Percentiles rank a stretch among this genome's conserved stretches.
phyloP scores from a whole-genome alignment of 306 rosid genomes.

The Trifolium dubium region DNA sequence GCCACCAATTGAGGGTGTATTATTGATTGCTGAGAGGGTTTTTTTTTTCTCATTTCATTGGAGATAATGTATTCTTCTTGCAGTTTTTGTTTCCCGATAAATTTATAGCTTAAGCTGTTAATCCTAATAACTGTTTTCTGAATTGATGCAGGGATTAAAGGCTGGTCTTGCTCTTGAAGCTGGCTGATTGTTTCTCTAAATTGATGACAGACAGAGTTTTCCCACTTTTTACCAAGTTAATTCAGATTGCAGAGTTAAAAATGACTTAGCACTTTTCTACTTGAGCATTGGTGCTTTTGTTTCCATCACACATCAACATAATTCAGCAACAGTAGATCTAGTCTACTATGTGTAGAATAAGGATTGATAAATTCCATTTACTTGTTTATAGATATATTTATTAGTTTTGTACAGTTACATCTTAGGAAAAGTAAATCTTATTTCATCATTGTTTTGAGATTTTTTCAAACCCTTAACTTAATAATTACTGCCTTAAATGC shows the following conservation, averaged over 20 bases:
- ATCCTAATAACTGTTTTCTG: constrained; percentile 21
- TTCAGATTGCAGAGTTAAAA: constrained; percentile 39
- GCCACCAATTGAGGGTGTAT: background rate
- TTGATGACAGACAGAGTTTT: constrained; percentile 38
- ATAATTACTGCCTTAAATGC: constrained; percentile 22
- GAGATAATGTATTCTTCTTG: constrained; percentile 4
- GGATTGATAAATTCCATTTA: constrained; percentile 52
- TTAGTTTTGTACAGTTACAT: constrained; percentile 67
- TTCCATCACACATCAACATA: constrained; percentile 44
- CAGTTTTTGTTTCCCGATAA: background rate
- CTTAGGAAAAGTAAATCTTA: constrained; percentile 48
- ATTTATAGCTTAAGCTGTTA: background rate
- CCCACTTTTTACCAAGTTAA: constrained; percentile 34
- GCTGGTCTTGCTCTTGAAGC: constrained; percentile 45
- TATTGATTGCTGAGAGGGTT: background rate
- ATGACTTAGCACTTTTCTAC: constrained; percentile 26
- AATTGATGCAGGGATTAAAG: constrained; percentile 48
- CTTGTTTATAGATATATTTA: constrained; percentile 57
- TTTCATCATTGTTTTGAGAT: constrained; percentile 26
- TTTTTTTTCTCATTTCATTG: constrained; percentile 1
- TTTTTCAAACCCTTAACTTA: constrained; percentile 15
- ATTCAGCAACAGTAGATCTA: constrained; percentile 44
- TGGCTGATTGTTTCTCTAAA: constrained; percentile 37
- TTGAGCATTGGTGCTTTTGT: constrained; percentile 23
- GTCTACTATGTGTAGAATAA: constrained; percentile 59